These are phyloP conservation scores for Rubia peregrina DNA, from an alignment of 305 asterid genomes.

Conservation along the genomic window DNA sequence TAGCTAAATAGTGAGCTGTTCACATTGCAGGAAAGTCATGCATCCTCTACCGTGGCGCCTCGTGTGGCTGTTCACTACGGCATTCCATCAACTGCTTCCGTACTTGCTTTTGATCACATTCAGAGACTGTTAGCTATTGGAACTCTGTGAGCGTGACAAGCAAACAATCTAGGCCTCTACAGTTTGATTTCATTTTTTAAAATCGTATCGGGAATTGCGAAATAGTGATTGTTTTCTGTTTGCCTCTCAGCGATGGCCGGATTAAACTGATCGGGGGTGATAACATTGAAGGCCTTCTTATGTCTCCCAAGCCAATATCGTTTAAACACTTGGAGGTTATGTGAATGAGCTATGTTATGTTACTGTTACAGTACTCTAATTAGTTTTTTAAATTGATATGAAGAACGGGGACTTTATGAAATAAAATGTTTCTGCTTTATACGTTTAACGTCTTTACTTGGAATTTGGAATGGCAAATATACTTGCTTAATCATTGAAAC, in stretches of 20 bases:
- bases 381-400: neutral
- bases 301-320: slow-evolving; percentile 69
- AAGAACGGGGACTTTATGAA: neutral
- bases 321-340: slow-evolving; percentile 84
- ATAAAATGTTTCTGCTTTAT: neutral
- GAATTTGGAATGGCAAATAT: slow-evolving; percentile 3
- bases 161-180: neutral
- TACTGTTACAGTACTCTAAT: neutral
- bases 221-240: slow-evolving; percentile 16
- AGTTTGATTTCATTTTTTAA: slow-evolving; percentile 12
- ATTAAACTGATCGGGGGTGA: slow-evolving; percentile 86
- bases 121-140: slow-evolving; percentile 89
- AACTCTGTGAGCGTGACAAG: slow-evolving; percentile 57
- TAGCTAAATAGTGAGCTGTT: neutral
- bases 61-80: slow-evolving; percentile 78
- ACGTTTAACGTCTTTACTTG: neutral
- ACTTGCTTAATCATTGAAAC: slow-evolving; percentile 17
- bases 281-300: slow-evolving; percentile 78
- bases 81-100: slow-evolving; percentile 84
- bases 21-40: slow-evolving; percentile 29
- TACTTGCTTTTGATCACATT: slow-evolving; percentile 72
- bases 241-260: slow-evolving; percentile 75
- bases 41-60: slow-evolving; percentile 42
- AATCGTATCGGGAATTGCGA: neutral
- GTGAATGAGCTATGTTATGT: slow-evolving; percentile 15